phyloP scores from a whole-genome alignment of 108 stramenopile genomes.

The Cyclostephanos invisitatus region DNA sequence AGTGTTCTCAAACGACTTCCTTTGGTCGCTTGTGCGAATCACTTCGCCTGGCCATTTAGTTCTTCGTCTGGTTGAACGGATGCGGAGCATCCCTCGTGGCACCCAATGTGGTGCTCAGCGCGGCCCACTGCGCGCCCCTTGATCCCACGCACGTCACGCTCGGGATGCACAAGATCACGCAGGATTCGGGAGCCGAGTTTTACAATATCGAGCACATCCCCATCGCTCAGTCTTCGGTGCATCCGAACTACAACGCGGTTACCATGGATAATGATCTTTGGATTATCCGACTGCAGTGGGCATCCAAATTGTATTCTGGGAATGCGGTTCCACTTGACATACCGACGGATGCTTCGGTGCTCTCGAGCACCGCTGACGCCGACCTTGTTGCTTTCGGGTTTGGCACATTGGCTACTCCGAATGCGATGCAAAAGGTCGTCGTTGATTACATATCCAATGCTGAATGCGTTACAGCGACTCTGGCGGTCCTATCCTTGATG shows the following conservation, averaged over 20 bases:
- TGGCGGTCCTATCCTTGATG: conserved; percentile 1
- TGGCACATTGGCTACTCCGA: conserved; percentile 3
- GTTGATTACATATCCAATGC: conserved; percentile 1
- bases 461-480: background rate
- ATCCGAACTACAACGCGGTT: background rate
- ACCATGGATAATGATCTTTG: background rate
- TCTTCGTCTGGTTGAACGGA: background rate
- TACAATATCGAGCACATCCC: conserved; percentile 5
- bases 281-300: background rate
- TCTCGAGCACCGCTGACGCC: background rate
- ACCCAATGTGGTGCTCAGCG: background rate
- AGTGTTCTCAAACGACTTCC: no score
- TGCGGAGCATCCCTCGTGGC: background rate
- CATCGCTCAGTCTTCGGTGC: background rate
- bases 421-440: conserved; percentile 1
- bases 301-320: background rate
- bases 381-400: conserved; percentile 5
- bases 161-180: conserved; percentile 1
- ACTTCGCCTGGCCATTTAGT: background rate
- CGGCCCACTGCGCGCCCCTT: background rate
- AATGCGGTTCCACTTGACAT: background rate
- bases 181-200: background rate
- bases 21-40: no score
- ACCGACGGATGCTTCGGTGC: background rate
- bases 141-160: background rate